Evolutionary conservation across 257 asterid species (phyloP).

Genomic region (Nemophila menziesii): DNA sequence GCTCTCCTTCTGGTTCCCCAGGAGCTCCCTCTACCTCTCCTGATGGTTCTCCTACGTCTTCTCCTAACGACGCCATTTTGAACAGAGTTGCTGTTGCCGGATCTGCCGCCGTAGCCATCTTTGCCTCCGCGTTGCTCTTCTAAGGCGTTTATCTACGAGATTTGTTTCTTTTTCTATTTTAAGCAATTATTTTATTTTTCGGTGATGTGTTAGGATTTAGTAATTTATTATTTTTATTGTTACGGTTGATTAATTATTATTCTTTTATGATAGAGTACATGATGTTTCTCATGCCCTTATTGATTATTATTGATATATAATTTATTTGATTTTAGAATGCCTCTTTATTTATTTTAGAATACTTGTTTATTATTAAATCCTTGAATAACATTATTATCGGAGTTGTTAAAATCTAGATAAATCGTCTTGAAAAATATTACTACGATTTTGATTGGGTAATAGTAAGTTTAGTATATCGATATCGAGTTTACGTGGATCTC

Average conservation of each 20-base stretch:
- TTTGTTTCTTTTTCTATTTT: neutral
- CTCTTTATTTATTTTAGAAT: no score
- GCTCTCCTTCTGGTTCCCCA: slow-evolving; percentile 5
- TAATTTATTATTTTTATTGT: no score
- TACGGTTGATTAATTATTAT: neutral
- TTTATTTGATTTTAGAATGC: no score
- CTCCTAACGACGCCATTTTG: slow-evolving; percentile 23
- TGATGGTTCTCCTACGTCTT: slow-evolving; percentile 7
- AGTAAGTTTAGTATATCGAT: no score
- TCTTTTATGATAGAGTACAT: neutral
- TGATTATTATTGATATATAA: no score
- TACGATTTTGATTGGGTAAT: no score
- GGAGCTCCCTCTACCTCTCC: slow-evolving; percentile 25
- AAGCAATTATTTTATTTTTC: neutral
- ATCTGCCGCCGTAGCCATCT: slow-evolving; percentile 30
- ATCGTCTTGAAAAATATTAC: no score
- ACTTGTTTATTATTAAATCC: no score
- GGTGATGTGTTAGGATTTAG: neutral
- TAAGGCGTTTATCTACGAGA: slow-evolving; percentile 9
- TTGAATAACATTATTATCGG: no score
- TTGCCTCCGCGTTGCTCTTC: slow-evolving; percentile 32
- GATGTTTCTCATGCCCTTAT: neutral
- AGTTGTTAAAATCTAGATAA: no score
- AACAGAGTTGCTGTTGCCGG: slow-evolving; percentile 41
- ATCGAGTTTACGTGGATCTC: no score